Percentiles rank a stretch among this genome's conserved stretches.
Conservation (phyloP, 1,284 basidiomycete species). For the Ustilago loliicola region DNA sequence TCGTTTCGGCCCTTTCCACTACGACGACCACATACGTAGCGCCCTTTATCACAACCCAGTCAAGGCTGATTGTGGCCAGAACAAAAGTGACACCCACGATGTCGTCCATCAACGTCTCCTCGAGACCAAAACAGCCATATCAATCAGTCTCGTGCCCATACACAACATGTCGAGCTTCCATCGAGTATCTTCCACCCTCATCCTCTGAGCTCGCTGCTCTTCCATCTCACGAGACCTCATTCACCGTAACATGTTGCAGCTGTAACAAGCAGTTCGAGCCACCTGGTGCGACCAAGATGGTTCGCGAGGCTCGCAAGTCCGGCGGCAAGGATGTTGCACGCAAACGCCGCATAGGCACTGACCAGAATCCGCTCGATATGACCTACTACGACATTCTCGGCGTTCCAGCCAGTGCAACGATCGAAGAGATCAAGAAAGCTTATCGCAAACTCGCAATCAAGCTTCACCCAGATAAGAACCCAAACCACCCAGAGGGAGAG, state of each 20-base stretch:
- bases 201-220: constrained; percentile 42
- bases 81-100: constrained; percentile 20
- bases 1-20: neutral
- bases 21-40: neutral
- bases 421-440: constrained; percentile 93
- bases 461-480: constrained; percentile 82
- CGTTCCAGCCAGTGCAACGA: constrained; percentile 80
- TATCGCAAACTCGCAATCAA: constrained; percentile 96
- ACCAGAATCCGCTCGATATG: constrained; percentile 69
- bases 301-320: constrained; percentile 60
- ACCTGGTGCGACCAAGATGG: constrained; percentile 58
- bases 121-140: constrained; percentile 65
- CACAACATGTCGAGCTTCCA: constrained; percentile 59
- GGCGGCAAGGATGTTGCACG: constrained; percentile 45
- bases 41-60: neutral
- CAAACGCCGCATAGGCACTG: constrained; percentile 68
- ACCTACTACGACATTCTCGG: constrained; percentile 77
- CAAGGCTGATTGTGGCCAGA: no score
- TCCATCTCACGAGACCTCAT: constrained; percentile 58
- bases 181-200: constrained; percentile 64
- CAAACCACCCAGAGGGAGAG: constrained; percentile 89
- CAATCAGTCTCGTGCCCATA: constrained; percentile 63
- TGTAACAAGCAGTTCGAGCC: constrained; percentile 68
- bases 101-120: constrained; percentile 49
- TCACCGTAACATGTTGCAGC: constrained; percentile 65